Evolutionary conservation across 345 rosid species (phyloP).

Genomic region (Rubroshorea leprosula): DNA sequence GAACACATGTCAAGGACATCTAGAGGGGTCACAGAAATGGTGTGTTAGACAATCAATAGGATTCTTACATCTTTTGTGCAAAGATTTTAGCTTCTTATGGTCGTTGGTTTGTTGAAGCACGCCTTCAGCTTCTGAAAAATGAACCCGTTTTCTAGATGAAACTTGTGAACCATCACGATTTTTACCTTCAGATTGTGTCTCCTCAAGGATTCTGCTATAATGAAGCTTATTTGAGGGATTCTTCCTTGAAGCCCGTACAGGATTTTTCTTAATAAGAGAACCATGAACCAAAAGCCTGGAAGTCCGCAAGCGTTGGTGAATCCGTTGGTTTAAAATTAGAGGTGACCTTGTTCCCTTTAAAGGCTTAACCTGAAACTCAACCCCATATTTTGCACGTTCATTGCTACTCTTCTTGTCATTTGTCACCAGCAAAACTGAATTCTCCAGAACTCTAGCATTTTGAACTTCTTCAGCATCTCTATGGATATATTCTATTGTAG

Average conservation of each 20-base stretch:
- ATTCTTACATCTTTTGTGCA: constrained; percentile 25
- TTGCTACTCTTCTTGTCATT: constrained; percentile 8
- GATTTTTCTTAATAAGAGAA: constrained; percentile 14
- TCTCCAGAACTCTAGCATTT: constrained; percentile 1
- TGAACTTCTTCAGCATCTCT: constrained; percentile 18
- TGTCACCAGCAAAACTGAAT: constrained; percentile 10
- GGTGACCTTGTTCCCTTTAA: constrained; percentile 26
- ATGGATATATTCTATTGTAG: constrained; percentile 13
- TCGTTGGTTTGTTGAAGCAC: constrained; percentile 22
- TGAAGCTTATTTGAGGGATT: constrained; percentile 17
- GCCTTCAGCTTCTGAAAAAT: constrained; percentile 31
- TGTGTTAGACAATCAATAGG: too few species aligned
- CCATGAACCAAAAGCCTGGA: constrained; percentile 20
- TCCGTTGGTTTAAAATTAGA: constrained; percentile 23
- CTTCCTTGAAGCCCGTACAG: constrained; percentile 18
- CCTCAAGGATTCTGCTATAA: constrained; percentile 15
- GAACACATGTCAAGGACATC: neutral
- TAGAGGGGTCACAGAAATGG: neutral
- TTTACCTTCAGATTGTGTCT: constrained; percentile 14
- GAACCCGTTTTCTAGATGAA: constrained; percentile 34
- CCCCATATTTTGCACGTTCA: constrained; percentile 20
- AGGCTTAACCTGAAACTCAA: constrained; percentile 19
- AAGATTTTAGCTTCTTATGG: constrained; percentile 13
- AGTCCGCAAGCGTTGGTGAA: constrained; percentile 21
- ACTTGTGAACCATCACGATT: constrained; percentile 4